A percentile compares a stretch with the other conserved stretches of the same genome.
phyloP scores from a whole-genome alignment of 495 filamentous ascomycete genomes.

The Niebla homalea region DNA sequence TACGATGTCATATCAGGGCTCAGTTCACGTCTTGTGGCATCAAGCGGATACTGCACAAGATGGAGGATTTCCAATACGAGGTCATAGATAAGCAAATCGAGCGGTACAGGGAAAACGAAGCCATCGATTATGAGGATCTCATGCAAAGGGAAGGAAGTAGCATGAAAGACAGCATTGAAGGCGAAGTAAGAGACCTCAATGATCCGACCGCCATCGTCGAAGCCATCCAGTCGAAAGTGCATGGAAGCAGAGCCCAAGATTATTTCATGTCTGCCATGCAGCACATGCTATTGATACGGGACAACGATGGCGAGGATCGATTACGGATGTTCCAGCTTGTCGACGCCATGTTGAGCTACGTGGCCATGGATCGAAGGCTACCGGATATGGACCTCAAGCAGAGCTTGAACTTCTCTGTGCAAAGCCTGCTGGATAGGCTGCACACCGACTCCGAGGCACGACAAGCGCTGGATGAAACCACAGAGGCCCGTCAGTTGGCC shows the following conservation, averaged over 20 bases:
- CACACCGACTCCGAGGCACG: constrained; percentile 93
- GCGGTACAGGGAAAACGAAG: constrained; percentile 82
- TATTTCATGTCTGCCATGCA: constrained; percentile 95
- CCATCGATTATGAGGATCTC: constrained; percentile 95
- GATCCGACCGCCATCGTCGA: constrained; percentile 89
- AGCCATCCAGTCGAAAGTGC: constrained; percentile 77
- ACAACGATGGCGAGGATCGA: constrained; percentile 85
- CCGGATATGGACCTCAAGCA: constrained; percentile 97
- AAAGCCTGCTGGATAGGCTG: constrained; percentile 83
- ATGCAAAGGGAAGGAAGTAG: constrained; percentile 82
- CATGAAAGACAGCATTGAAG: constrained; percentile 80
- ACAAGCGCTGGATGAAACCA: constrained; percentile 77
- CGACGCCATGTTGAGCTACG: constrained; percentile 95
- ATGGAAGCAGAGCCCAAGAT: constrained; percentile 74
- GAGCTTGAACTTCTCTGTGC: constrained; percentile 92
- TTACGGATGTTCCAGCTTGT: constrained; percentile 96
- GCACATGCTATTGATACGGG: constrained; percentile 84
- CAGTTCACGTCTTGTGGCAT: constrained; percentile 95
- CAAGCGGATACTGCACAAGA: constrained; percentile 86
- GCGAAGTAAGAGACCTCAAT: constrained; percentile 84
- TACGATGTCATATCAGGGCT: constrained; percentile 86
- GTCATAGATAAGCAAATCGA: constrained; percentile 98
- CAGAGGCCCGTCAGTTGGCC: constrained; percentile 79
- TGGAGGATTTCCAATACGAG: constrained; percentile 98
- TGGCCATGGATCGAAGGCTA: constrained; percentile 91